phyloP scores from a whole-genome alignment of 2,329 filamentous ascomycete genomes.

The Trichoderma asperellum region DNA sequence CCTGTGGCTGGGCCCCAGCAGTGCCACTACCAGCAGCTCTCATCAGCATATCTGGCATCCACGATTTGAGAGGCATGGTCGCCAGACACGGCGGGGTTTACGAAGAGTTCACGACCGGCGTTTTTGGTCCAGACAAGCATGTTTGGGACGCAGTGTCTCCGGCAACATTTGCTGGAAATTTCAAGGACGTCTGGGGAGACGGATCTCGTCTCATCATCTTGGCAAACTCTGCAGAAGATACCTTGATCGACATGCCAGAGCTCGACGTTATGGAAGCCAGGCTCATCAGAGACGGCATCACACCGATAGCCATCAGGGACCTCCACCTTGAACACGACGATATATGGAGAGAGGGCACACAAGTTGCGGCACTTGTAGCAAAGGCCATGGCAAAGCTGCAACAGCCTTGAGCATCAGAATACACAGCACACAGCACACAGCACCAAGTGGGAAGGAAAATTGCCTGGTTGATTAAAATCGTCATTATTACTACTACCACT shows the following conservation, averaged over 20 bases:
- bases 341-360: conserved; percentile 63
- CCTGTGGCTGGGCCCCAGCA: conserved; percentile 33
- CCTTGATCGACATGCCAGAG: conserved; percentile 60
- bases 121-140: conserved; percentile 60
- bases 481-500: conserved; percentile 1
- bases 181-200: conserved; percentile 45
- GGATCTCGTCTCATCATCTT: conserved; percentile 44
- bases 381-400: conserved; percentile 26
- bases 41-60: conserved; percentile 68
- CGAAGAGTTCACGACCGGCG: conserved; percentile 58
- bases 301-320: conserved; percentile 43
- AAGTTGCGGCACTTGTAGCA: conserved; percentile 55
- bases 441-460: conserved; percentile 1
- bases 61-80: conserved; percentile 62
- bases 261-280: conserved; percentile 58
- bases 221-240: conserved; percentile 53
- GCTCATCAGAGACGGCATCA: conserved; percentile 47
- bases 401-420: background rate
- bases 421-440: no score
- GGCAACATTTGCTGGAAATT: conserved; percentile 48
- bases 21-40: conserved; percentile 54
- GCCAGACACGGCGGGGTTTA: conserved; percentile 55
- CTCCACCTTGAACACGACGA: conserved; percentile 65
- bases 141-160: conserved; percentile 63
- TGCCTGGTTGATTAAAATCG: background rate